Evolutionary conservation across 371 early-diverging fungal genomes (phyloP).

Genomic region (Entomophthora muscae): DNA sequence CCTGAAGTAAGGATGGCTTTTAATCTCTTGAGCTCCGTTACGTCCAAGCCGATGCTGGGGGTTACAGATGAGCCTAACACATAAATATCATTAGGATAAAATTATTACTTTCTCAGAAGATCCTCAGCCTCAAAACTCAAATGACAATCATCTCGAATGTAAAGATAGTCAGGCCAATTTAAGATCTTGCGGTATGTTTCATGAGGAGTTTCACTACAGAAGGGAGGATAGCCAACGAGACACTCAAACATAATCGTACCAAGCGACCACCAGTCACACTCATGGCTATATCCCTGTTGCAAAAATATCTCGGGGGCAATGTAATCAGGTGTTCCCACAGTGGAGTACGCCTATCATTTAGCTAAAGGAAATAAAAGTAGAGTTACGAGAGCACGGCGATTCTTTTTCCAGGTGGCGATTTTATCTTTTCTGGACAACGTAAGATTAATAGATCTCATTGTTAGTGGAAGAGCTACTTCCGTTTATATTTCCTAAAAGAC

Average conservation of each 20-base stretch:
- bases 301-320: conserved; percentile 94
- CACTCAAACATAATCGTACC: conserved; percentile 99
- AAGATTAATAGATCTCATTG: conserved; percentile 52
- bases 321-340: conserved; percentile 96
- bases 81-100: conserved; percentile 16
- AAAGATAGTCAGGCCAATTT: conserved; percentile 77
- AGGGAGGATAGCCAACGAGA: conserved; percentile 94
- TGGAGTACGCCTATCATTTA: conserved; percentile 47
- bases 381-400: conserved; percentile 59
- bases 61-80: conserved; percentile 61
- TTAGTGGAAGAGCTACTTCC: conserved; percentile 19
- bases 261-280: conserved; percentile 99
- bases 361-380: background rate
- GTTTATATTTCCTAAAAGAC: conserved; percentile 24
- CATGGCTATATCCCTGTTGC: conserved; percentile 87
- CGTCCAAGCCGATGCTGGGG: conserved; percentile 63
- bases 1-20: conserved; percentile 88
- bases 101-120: conserved; percentile 59
- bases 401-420: conserved; percentile 93
- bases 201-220: conserved; percentile 85
- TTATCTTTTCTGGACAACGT: conserved; percentile 61
- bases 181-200: conserved; percentile 96
- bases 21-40: conserved; percentile 69
- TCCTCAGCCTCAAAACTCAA: conserved; percentile 81
- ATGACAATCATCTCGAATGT: conserved; percentile 85